Evolutionary conservation across 2,329 filamentous ascomycete species (phyloP), one percentile per base, ranked within the genome.

Genomic region (Neofusicoccum kwambonambiense): DNA sequence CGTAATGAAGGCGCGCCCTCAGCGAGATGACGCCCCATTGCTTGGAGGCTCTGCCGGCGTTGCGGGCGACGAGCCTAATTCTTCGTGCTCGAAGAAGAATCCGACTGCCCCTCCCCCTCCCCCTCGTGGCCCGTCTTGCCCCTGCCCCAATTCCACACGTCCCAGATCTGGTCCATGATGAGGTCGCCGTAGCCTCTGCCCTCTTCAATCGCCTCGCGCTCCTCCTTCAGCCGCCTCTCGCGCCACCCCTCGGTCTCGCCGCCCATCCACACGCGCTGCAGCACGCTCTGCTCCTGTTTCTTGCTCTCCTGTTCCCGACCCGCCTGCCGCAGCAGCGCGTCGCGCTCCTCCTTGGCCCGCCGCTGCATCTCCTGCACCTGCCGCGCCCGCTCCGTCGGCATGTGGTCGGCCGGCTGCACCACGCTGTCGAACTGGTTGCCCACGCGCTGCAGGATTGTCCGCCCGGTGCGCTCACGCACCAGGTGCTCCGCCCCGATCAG

Each of bases 401-500:
- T 45, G 0, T 66, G 69, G 13, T 49, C 61, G 17, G 68, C 65
- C 2, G 69, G 49, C 52, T 61, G 66, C 47, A 39, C 64, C 68
- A 60, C 58, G 65, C 64, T 51, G 34, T 52, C 52, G 35, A 52
- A 17, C 19, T 22, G 27, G 17, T 41, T 39, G 41, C 42, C 47
- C 4, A 79, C 45, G n/a, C 77, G 73, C 45, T 74, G 70, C 37
- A 78, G 65, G 4, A 80, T 69, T 2, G 76, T 71, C 19, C 73
- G 74, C 5, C 79, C 78, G 34, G 74, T 79, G 58, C 76, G 75
- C 56, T 80, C 75, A 44, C 75, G 75, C 13, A 75, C 71, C 3
- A 86, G 74, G 67, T 85, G 80, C 70, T 84, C 81, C 9, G 81
- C 81, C 8, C 81, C 82, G 39, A 81, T 76, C 64, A 81, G 74